phyloP scores from a whole-genome alignment of 106 monocot species.

The Alisma plantagoaquatica region DNA sequence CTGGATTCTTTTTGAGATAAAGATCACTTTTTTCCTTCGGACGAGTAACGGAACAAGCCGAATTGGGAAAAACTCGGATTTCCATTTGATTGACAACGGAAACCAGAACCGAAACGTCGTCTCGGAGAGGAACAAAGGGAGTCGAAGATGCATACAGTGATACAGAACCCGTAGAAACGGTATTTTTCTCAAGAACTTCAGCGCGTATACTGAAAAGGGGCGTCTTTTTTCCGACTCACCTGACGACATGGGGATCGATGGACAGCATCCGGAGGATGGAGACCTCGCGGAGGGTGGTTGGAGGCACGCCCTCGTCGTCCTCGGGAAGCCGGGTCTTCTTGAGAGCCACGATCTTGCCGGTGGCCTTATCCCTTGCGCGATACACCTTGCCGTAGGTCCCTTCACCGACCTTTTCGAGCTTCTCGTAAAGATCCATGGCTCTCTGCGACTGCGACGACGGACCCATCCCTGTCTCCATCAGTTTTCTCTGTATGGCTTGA shows the following conservation, averaged over 20 bases:
- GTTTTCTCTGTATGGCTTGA: too few relatives aligned
- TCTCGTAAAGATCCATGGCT: slow-evolving; percentile 89
- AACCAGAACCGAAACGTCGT: background rate
- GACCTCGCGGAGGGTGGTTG: slow-evolving; percentile 89
- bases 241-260: slow-evolving; percentile 74
- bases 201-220: too few relatives aligned
- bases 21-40: background rate
- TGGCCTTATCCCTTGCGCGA: slow-evolving; percentile 64
- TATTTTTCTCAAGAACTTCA: too few relatives aligned
- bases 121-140: background rate
- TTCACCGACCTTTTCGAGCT: slow-evolving; percentile 96
- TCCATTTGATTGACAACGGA: too few relatives aligned
- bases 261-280: slow-evolving; percentile 96
- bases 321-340: slow-evolving; percentile 88
- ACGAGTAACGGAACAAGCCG: slow-evolving; percentile 1
- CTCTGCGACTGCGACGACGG: slow-evolving; percentile 17
- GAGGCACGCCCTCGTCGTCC: slow-evolving; percentile 92
- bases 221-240: too few relatives aligned
- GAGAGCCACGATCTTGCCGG: slow-evolving; percentile 73
- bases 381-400: slow-evolving; percentile 98
- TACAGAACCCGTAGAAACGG: too few relatives aligned
- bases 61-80: too few relatives aligned
- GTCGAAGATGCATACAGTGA: too few relatives aligned
- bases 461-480: slow-evolving; percentile 6
- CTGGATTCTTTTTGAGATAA: background rate